Evolutionary conservation across 2,329 filamentous ascomycete genomes (phyloP), one percentile per base, ranked within the genome.

Genomic region (Rhynchosporium secalis): DNA sequence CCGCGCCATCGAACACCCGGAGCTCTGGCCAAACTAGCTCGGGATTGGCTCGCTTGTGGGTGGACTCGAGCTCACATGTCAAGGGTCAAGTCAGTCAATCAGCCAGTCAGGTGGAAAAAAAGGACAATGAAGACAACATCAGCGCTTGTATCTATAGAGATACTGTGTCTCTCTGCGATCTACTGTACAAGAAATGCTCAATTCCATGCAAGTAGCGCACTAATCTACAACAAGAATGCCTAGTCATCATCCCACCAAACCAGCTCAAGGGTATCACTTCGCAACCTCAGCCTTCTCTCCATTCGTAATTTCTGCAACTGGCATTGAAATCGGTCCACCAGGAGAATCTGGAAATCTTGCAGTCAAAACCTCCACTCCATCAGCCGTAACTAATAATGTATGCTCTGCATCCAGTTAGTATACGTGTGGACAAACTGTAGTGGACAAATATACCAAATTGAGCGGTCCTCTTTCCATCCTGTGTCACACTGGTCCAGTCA

Each of bases 401-500:
- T 96, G 91, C 75, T 96, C 91, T 85, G 63, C 45, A 3, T n/a
- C 29, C 49, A 48, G 59, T 73, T 65, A 73, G 66, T 56, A 56
- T 15, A 26, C 4, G 9, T 15, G 15, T 13, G 40, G 29, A 33
- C 28, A 28, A 12, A 49, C 43, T 46, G 8, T 36, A 33, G 29
- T 45, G 41, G 28, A 33, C 26, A 60, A 20, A 77, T 86, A 76
- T 79, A 92, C 89, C 90, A 73, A 99, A 99, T 74, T 99, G 95
- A 9, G 95, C 95, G 15, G 93, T 96, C 74, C 86, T 82, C 76
- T 89, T 90, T 56, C 95, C 95, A 75, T 99, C 95, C 61, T 88
- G 85, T 0, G 95, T 99, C 4, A 91, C 91, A 76, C 92, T 96
- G 0, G 95, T 99, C 95, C 95, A 99, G 79, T 98, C 92, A 75